A percentile compares a stretch with the other conserved stretches of the same genome.
These are phyloP conservation scores for Rhizopus microsporus DNA, from an alignment of 371 early-diverging fungal genomes.

Conservation along the genomic window DNA sequence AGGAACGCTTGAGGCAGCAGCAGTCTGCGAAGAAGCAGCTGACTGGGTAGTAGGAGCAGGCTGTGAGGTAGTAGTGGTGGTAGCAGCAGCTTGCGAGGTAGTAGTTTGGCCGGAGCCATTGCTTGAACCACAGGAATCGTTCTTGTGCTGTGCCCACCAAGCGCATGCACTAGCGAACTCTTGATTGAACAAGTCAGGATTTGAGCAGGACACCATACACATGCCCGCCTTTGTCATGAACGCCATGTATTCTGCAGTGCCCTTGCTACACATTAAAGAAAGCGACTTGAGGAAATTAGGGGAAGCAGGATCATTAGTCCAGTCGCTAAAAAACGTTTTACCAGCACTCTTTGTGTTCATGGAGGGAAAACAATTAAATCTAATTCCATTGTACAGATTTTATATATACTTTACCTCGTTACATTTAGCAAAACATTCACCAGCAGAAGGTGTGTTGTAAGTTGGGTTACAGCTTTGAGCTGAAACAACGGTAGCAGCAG, in stretches of 20 bases:
- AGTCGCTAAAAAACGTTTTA: slow-evolving; percentile 11
- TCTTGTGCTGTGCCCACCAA: slow-evolving; percentile 27
- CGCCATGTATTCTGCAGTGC: slow-evolving; percentile 19
- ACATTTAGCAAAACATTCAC: slow-evolving; percentile 36
- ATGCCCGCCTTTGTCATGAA: slow-evolving; percentile 43
- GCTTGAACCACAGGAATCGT: slow-evolving; percentile 13
- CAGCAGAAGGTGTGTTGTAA: slow-evolving; percentile 29
- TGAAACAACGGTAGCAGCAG: slow-evolving; percentile 17
- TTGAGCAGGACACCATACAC: slow-evolving; percentile 36
- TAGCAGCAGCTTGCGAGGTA: not conserved
- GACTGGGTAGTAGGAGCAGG: not conserved
- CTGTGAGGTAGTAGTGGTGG: not conserved
- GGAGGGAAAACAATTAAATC: not conserved
- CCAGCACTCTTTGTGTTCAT: slow-evolving; percentile 9
- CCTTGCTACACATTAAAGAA: slow-evolving; percentile 26
- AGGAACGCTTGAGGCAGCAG: not conserved
- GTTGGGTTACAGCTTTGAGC: slow-evolving; percentile 38
- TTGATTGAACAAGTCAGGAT: slow-evolving; percentile 10
- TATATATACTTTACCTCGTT: slow-evolving; percentile 26
- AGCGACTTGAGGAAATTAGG: slow-evolving; percentile 34
- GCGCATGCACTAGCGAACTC: slow-evolving; percentile 28
- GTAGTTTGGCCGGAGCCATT: not conserved
- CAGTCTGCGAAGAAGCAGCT: not conserved
- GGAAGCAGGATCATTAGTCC: slow-evolving; percentile 31
- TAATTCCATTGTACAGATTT: not conserved